Percentiles rank a stretch among this genome's conserved stretches.
Conservation (phyloP, 2,329 filamentous ascomycete species). For the Colletotrichum gigasporum region DNA sequence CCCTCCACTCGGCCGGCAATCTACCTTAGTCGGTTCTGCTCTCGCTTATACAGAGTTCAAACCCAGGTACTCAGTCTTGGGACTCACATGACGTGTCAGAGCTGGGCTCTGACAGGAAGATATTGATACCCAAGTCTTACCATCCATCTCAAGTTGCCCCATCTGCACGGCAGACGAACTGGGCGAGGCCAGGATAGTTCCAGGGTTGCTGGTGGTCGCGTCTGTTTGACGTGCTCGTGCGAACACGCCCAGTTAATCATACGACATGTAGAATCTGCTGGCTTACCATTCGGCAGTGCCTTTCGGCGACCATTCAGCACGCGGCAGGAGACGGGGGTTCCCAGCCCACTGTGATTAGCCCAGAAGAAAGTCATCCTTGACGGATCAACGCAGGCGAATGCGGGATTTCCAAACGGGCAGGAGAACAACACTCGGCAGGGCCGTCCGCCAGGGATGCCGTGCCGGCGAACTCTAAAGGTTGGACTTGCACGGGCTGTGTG, state of each 20-base stretch:
- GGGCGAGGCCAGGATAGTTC: not conserved
- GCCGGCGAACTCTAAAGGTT: conserved; percentile 14
- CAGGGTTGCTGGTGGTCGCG: not conserved
- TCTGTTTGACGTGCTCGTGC: not conserved
- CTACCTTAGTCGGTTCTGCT: not conserved
- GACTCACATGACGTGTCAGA: conserved; percentile 4
- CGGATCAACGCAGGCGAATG: not conserved
- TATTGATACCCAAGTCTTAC: conserved; percentile 5
- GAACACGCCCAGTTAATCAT: not conserved
- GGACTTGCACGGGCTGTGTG: not conserved
- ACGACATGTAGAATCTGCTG: too few species aligned
- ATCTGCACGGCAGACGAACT: not conserved
- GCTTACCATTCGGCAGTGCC: too few species aligned
- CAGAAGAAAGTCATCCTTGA: not conserved
- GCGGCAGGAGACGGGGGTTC: not conserved
- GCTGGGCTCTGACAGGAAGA: not conserved
- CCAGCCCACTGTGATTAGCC: not conserved
- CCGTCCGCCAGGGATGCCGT: conserved; percentile 3
- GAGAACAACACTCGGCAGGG: not conserved
- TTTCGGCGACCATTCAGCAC: not conserved
- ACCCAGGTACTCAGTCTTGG: not conserved
- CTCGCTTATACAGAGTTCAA: not conserved
- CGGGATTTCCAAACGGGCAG: conserved; percentile 1
- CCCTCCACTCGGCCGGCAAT: not conserved
- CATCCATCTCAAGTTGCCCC: not conserved